A percentile compares a stretch with the other conserved stretches of the same genome.
Evolutionary conservation across 495 filamentous ascomycete species (phyloP).

Genomic region (Mytilinidion resinicola): DNA sequence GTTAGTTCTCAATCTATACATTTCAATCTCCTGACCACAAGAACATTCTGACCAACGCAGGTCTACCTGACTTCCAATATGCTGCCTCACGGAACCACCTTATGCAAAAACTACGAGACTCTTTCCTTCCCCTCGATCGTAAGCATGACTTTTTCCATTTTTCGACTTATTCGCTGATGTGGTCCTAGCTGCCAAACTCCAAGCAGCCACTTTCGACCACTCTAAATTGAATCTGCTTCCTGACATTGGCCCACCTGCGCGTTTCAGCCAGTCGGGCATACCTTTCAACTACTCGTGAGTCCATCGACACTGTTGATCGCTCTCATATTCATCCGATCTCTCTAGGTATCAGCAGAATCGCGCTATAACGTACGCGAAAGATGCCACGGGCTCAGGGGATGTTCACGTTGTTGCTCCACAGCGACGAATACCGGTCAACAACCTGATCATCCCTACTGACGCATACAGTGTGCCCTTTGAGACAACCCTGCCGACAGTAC

Average conservation of each 20-base stretch:
- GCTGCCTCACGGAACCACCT: conserved; percentile 56
- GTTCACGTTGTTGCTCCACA: no score
- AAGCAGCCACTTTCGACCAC: conserved; percentile 18
- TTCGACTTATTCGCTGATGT: not conserved
- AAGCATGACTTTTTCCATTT: conserved; percentile 12
- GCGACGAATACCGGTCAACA: no score
- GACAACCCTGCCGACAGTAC: conserved; percentile 46
- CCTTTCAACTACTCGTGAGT: conserved; percentile 57
- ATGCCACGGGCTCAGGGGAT: not conserved
- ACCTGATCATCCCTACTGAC: conserved; percentile 50
- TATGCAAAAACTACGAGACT: conserved; percentile 56
- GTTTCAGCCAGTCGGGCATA: conserved; percentile 58
- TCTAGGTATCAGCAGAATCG: not conserved
- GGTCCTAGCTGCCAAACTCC: not conserved
- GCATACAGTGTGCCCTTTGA: conserved; percentile 42
- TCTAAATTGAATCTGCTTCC: conserved; percentile 49
- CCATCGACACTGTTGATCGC: not conserved
- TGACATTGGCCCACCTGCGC: conserved; percentile 74
- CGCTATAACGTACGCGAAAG: not conserved
- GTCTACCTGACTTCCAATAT: conserved; percentile 70
- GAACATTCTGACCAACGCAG: conserved; percentile 1
- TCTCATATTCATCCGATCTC: no score
- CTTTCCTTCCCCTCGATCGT: conserved; percentile 61
- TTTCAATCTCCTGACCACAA: no score
- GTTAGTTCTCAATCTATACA: conserved; percentile 34